Evolutionary conservation across 2,329 filamentous ascomycete species (phyloP).

Genomic region (Beauveria sp.): DNA sequence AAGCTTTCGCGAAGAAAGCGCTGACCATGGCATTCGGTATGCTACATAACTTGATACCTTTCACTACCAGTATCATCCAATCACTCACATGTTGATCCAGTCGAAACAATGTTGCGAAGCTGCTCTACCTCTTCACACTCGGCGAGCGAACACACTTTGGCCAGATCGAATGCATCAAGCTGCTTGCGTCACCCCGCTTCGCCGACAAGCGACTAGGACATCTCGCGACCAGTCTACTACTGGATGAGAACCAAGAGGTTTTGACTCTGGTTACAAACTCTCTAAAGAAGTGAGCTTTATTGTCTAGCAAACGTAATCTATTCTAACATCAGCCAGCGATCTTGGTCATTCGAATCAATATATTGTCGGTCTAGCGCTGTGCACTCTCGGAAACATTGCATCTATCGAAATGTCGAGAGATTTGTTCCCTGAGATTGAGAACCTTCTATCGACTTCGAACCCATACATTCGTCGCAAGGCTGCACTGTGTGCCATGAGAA

Average conservation of each 20-base stretch:
- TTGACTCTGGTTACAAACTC: constrained; percentile 96
- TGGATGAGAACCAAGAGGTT: constrained; percentile 98
- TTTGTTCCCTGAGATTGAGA: constrained; percentile 92
- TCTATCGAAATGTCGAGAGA: constrained; percentile 98
- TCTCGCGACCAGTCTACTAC: constrained; percentile 85
- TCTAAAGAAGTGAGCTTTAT: constrained; percentile 70
- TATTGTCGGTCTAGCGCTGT: constrained; percentile 91
- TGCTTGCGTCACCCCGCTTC: constrained; percentile 92
- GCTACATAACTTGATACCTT: constrained; percentile 18
- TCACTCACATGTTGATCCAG: constrained; percentile 37
- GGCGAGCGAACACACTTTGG: constrained; percentile 97
- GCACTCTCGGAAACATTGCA: constrained; percentile 94
- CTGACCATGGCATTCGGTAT: constrained; percentile 84
- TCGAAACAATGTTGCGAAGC: constrained; percentile 97
- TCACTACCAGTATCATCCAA: not conserved
- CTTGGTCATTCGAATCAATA: constrained; percentile 97
- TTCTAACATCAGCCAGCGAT: constrained; percentile 52
- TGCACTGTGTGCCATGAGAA: constrained; percentile 96
- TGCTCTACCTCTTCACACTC: constrained; percentile 95
- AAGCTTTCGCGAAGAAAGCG: constrained; percentile 95
- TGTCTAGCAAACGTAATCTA: not conserved
- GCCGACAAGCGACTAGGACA: constrained; percentile 96
- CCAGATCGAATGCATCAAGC: constrained; percentile 97
- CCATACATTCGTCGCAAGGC: constrained; percentile 98
- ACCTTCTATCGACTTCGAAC: constrained; percentile 82